Base-by-base conservation (phyloP, 495 filamentous ascomycete genomes). In the Aspergillus bridgeri region DNA sequence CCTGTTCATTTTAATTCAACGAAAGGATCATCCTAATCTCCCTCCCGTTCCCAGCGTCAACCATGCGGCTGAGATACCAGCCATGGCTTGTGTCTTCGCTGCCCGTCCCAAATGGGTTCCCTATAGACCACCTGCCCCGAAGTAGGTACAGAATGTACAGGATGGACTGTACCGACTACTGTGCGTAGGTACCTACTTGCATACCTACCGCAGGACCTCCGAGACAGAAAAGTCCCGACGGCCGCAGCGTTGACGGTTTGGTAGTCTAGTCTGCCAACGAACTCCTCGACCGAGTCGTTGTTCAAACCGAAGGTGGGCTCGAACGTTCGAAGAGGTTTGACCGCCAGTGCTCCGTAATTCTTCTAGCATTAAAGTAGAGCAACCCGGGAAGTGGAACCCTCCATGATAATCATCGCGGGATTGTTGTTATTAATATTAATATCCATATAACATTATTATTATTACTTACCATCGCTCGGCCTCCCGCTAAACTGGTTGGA, bases 291-390 rank as follows among this genome's bases (percentile, higher is more conserved):
- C 60, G 51, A 64, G 54, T 63, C 53, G 48, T 57, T 42, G 33
- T 44, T 45, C 33, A 51, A 38, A 59, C 53, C 45, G 49, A 56
- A 43, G 19, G 43, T 54, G 57, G 64, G 55, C 60, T 66, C 64
- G 60, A 66, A 62, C 57, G 54, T 60, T 62, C 56, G 49, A 45
- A 24, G 45, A 53, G 58, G 56, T 56, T 59, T 63, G 60, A 63
- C 60, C 60, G 60, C 60, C 57, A 63, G 56, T 56, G 43, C 27
- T 29, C 27, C 27, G 27, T 29, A 53, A 56, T 51, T 42, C 53
- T 57, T 65, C 56, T 51, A 19, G 33, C 33, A 38, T 59, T 65
- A 44, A 53, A 61, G 58, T 61, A 59, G 59, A 60, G 57, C 56
- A 60, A n/a, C 48, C 54, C 53, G 51, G 20, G 54, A 42, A 55